Evolutionary conservation across 345 rosid genomes (phyloP).

Genomic region (Aquilaria yunnanensis): DNA sequence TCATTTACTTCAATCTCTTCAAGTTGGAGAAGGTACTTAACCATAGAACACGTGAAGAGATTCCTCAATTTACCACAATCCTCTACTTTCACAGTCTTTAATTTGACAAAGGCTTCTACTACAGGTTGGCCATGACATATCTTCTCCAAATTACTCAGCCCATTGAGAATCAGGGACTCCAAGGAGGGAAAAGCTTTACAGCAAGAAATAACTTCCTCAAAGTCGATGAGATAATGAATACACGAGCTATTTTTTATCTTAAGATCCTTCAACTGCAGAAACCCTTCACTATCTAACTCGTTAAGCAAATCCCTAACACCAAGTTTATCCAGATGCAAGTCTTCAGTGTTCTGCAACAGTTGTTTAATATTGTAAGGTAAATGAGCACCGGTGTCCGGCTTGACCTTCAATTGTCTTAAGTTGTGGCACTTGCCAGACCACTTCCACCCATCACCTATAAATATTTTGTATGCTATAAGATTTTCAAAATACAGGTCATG

Average conservation of each 20-base stretch:
- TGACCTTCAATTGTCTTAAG: background rate
- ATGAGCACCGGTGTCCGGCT: background rate
- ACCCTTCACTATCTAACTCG: background rate
- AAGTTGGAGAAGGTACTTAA: background rate
- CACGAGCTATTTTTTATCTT: background rate
- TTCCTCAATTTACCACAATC: background rate
- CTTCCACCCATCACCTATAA: background rate
- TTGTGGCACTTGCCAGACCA: background rate
- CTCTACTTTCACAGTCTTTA: background rate
- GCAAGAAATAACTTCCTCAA: background rate
- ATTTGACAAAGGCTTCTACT: too few species aligned
- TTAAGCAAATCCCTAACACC: background rate
- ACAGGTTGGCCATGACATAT: background rate
- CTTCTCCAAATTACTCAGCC: background rate
- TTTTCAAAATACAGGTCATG: background rate
- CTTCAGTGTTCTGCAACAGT: constrained; percentile 1
- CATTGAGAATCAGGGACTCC: background rate
- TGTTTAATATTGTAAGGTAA: background rate
- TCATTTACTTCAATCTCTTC: background rate
- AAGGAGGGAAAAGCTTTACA: background rate
- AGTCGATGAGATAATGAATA: background rate
- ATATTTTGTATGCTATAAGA: background rate
- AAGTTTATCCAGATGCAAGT: background rate
- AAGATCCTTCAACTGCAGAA: background rate
- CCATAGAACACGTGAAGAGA: background rate